Base-by-base conservation (phyloP, 176 grass and related monocot genomes). In the Lolium perenne region DNA sequence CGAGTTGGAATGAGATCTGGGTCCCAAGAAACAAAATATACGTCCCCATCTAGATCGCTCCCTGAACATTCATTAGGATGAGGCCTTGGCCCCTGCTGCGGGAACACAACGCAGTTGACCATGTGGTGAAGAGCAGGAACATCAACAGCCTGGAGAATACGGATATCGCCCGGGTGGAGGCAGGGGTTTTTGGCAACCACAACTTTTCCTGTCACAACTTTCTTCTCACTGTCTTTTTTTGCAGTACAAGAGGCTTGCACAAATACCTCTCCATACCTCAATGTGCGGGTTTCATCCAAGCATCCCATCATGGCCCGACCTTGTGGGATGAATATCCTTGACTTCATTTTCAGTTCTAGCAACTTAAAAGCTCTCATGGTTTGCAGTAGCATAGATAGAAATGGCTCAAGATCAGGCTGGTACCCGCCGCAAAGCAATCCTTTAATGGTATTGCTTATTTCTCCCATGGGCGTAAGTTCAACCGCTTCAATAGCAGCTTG, bases 1-100 rank as follows among this genome's bases (percentile, higher is more conserved):
- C 83, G 76, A 79, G 78, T 35, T 77, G 95, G 93, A 51, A 98
- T 89, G 47, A 98, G 93, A 80, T 54, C 1, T 40, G 26, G 38
- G 69, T 98, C 95, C 95, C 95, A 98, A 82, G 83, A 85, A 49
- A 93, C 95, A 71, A 95, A 98, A 84, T 98, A 98, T 85, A 98
- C 87, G 78, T 95, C 95, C 12, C 93, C 95, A 48, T 98, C 95
- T 57, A 98, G 91, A 87, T 98, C 95, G 84, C 95, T 98, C 66
- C 95, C 95, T 25, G 95, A 98, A 87, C 93, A 93, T 54, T 98
- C 95, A 69, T 98, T 95, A 68, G 93, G 91, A 82, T 98, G 95
- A 21, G 95, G 89, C 93, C 95, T 98, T 48, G 43, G 43, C 46
- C 95, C 95, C 59, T 93, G 89, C 76, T 98, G 95, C 26, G 95